Conservation (phyloP, 1,284 basidiomycete genomes). For the Chondrostereum purpureum region DNA sequence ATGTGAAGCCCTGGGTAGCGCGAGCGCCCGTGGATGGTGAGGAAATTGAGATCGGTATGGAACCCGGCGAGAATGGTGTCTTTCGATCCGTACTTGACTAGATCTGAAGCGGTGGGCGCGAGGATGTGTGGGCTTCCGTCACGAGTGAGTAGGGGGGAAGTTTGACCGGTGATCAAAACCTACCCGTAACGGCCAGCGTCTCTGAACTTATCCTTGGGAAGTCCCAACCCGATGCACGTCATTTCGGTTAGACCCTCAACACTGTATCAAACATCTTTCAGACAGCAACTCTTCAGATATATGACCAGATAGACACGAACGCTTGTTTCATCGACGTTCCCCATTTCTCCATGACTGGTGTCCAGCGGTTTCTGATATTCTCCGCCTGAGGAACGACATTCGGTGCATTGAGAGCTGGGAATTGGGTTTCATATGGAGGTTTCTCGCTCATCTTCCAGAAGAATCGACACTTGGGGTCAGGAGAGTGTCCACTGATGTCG, state of each 20-base stretch:
- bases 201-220: constrained; percentile 60
- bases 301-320: constrained; percentile 34
- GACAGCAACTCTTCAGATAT: constrained; percentile 1
- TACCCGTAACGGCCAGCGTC: constrained; percentile 80
- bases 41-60: constrained; percentile 79
- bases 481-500: constrained; percentile 70
- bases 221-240: constrained; percentile 74
- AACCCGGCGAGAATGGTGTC: constrained; percentile 87
- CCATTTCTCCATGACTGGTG: constrained; percentile 72
- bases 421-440: constrained; percentile 74
- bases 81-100: constrained; percentile 69
- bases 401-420: constrained; percentile 66
- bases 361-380: constrained; percentile 57
- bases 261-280: constrained; percentile 33
- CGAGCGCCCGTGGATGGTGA: constrained; percentile 88
- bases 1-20: constrained; percentile 81
- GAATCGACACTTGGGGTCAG: constrained; percentile 90
- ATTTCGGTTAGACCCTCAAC: constrained; percentile 79
- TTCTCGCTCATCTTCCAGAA: constrained; percentile 82
- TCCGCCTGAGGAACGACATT: constrained; percentile 71
- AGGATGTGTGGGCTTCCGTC: constrained; percentile 71
- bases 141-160: neutral
- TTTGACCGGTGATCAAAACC: constrained; percentile 17
- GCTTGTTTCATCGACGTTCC: constrained; percentile 79
- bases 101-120: constrained; percentile 86